These are phyloP conservation scores for Stereocaulon alpinum DNA, from an alignment of 495 filamentous ascomycete species.

Conservation along the genomic window DNA sequence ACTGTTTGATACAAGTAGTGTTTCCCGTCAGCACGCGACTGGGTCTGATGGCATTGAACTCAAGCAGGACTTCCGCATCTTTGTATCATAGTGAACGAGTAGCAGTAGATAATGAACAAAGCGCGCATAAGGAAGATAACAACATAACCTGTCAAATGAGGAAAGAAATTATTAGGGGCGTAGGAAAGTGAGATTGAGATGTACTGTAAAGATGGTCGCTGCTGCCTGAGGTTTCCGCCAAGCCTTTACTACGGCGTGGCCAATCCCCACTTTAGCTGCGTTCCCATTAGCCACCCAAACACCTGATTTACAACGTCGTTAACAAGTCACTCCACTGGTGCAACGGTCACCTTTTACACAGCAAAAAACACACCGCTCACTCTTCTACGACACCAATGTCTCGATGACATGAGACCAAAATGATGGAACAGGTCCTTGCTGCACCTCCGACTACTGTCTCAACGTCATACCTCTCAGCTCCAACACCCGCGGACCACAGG, in stretches of 20 bases:
- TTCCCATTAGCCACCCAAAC: conserved; percentile 1
- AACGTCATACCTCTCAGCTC: conserved; percentile 17
- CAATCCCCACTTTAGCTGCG: neutral
- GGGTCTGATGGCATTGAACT: too few species aligned
- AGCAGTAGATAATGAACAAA: too few species aligned
- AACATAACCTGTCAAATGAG: too few species aligned
- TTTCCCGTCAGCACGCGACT: too few species aligned
- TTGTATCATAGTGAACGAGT: too few species aligned
- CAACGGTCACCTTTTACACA: neutral
- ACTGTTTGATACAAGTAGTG: too few species aligned
- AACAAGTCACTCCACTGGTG: neutral
- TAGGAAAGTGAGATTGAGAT: neutral
- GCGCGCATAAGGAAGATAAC: too few species aligned
- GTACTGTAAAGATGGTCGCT: too few species aligned
- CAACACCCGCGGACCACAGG: conserved; percentile 10
- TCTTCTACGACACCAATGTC: neutral
- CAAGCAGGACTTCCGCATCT: too few species aligned
- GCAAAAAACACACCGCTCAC: neutral
- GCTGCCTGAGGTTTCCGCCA: neutral
- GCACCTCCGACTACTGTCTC: conserved; percentile 12
- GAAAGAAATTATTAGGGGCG: too few species aligned
- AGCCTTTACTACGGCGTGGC: neutral
- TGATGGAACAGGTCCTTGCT: conserved; percentile 12
- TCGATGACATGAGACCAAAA: conserved; percentile 2
- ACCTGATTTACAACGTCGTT: neutral